Conservation (phyloP, 2,329 filamentous ascomycete genomes). For the Xylaria sp. region DNA sequence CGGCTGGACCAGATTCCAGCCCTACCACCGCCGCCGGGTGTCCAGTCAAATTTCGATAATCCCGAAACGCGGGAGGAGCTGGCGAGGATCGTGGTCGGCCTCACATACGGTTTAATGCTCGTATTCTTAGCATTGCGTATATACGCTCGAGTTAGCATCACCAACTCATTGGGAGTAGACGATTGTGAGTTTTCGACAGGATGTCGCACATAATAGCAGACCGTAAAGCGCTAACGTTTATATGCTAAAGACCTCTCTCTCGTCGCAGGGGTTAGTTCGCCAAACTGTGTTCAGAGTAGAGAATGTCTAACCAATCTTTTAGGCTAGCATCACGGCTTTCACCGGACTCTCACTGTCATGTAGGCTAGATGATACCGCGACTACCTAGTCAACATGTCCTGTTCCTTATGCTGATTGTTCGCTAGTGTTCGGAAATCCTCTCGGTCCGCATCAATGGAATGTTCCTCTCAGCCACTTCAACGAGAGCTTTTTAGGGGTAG, state of each 20-base stretch:
- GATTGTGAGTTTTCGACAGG: slow-evolving; percentile 26
- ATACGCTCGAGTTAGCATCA: slow-evolving; percentile 29
- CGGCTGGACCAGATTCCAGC: slow-evolving; percentile 22
- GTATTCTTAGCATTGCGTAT: slow-evolving; percentile 30
- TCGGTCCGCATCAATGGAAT: slow-evolving; percentile 34
- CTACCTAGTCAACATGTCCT: background rate
- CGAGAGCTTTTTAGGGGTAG: slow-evolving; percentile 24
- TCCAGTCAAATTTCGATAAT: slow-evolving; percentile 27
- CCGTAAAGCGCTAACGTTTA: slow-evolving; percentile 15
- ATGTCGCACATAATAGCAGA: background rate
- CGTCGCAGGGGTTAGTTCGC: slow-evolving; percentile 28
- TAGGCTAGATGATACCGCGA: slow-evolving; percentile 8
- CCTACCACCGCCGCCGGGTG: slow-evolving; percentile 26
- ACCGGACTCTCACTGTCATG: slow-evolving; percentile 23
- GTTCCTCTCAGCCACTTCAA: slow-evolving; percentile 26
- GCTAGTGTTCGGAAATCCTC: slow-evolving; percentile 24
- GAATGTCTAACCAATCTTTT: background rate
- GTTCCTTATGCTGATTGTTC: slow-evolving; percentile 4
- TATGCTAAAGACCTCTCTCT: slow-evolving; percentile 26
- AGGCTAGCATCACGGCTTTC: slow-evolving; percentile 30
- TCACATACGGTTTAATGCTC: slow-evolving; percentile 30
- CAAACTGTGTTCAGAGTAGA: background rate
- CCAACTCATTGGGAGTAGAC: slow-evolving; percentile 23
- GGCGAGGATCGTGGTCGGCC: slow-evolving; percentile 22
- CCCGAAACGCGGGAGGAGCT: slow-evolving; percentile 20